Conservation (phyloP, 176 grass and related monocot genomes). For the Oryza officinalis region DNA sequence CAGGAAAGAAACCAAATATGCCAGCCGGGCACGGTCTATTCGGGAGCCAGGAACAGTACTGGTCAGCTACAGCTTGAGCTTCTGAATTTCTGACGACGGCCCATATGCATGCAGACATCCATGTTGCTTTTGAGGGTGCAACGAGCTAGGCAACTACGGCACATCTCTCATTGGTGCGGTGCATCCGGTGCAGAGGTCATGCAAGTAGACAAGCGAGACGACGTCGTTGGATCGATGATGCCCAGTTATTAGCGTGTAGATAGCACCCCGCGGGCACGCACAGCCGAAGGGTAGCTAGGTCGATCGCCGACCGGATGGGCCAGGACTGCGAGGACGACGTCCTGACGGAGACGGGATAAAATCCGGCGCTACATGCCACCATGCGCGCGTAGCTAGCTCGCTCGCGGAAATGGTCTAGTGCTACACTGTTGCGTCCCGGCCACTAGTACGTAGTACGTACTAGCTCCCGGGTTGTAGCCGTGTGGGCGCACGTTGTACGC, state of each 20-base stretch:
- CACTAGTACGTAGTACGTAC: neutral
- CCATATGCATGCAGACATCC: neutral
- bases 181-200: neutral
- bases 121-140: neutral
- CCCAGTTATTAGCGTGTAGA: neutral
- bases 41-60: neutral
- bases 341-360: constrained; percentile 11
- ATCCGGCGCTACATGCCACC: neutral
- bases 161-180: neutral
- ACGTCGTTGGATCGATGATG: neutral
- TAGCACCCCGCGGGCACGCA: neutral
- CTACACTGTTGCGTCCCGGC: neutral
- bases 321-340: neutral
- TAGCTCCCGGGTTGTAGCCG: no score
- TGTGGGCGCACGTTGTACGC: no score
- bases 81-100: neutral
- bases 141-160: neutral
- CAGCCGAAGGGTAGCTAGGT: no score
- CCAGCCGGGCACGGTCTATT: no score
- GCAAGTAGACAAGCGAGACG: neutral
- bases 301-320: neutral
- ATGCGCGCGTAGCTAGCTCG: neutral
- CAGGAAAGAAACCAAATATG: neutral
- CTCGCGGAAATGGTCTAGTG: neutral
- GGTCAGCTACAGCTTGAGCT: neutral